Conservation (phyloP, 2,329 filamentous ascomycete genomes). For the Microsporum canis region DNA sequence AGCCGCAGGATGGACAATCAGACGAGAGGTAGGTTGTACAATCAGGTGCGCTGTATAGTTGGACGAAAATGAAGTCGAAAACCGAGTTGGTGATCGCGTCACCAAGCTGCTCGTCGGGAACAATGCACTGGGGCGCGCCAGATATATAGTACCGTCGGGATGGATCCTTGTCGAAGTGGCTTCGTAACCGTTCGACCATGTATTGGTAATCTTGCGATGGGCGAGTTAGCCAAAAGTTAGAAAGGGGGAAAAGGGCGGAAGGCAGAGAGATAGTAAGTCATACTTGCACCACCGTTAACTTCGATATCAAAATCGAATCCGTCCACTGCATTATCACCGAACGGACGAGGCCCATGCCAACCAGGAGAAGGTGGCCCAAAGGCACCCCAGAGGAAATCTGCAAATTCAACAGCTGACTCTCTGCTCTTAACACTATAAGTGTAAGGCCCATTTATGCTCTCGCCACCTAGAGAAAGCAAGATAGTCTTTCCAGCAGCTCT, state of each 20-base stretch:
- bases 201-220: neutral
- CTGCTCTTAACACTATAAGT: constrained; percentile 34
- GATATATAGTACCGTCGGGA: constrained; percentile 39
- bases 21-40: constrained; percentile 41
- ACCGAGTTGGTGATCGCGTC: constrained; percentile 33
- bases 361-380: constrained; percentile 35
- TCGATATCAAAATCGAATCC: constrained; percentile 44
- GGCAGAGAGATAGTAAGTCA: constrained; percentile 2
- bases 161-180: constrained; percentile 16
- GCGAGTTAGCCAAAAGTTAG: neutral
- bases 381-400: constrained; percentile 40
- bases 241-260: neutral
- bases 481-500: constrained; percentile 35
- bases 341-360: constrained; percentile 37
- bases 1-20: constrained; percentile 14
- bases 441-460: constrained; percentile 19
- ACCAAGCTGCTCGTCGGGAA: constrained; percentile 39
- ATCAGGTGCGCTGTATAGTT: constrained; percentile 44
- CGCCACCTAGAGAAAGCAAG: constrained; percentile 40
- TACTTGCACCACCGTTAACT: constrained; percentile 23
- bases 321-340: constrained; percentile 37
- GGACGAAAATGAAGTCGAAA: constrained; percentile 46
- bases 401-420: constrained; percentile 35
- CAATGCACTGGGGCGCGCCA: constrained; percentile 42
- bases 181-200: neutral